Conservation (phyloP, 805 yeast species). For the Yarrowia keelungensis region DNA sequence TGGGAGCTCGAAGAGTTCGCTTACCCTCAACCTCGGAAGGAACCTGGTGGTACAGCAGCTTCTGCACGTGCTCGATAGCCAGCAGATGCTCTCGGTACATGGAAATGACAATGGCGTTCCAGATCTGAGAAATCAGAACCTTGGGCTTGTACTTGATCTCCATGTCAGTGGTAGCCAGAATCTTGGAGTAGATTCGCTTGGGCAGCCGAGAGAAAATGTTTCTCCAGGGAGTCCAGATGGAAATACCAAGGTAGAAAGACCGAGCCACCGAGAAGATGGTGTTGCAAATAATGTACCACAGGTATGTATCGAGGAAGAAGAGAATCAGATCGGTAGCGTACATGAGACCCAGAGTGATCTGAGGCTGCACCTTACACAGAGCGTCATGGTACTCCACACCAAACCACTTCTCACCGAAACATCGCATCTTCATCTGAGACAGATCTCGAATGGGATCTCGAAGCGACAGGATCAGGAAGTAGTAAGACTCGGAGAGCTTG, state of each 20-base stretch:
- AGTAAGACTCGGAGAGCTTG: slow-evolving; percentile 88
- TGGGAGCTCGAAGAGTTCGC: slow-evolving; percentile 98
- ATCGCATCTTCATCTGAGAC: slow-evolving; percentile 86
- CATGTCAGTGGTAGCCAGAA: slow-evolving; percentile 98
- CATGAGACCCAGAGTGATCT: slow-evolving; percentile 91
- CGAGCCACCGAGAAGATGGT: slow-evolving; percentile 96
- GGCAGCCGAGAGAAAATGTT: slow-evolving; percentile 97
- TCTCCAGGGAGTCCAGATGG: slow-evolving; percentile 99
- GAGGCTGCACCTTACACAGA: slow-evolving; percentile 85
- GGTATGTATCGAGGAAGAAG: slow-evolving; percentile 97
- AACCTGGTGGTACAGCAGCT: slow-evolving; percentile 95
- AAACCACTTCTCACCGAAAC: slow-evolving; percentile 95
- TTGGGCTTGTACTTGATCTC: slow-evolving; percentile 98
- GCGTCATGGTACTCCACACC: slow-evolving; percentile 53
- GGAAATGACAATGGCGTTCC: slow-evolving; percentile 98
- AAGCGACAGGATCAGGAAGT: slow-evolving; percentile 83
- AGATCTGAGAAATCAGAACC: slow-evolving; percentile 95
- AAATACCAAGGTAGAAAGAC: slow-evolving; percentile 98
- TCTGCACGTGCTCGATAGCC: slow-evolving; percentile 98
- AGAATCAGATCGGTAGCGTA: slow-evolving; percentile 87
- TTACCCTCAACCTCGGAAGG: slow-evolving; percentile 98
- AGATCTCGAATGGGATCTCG: slow-evolving; percentile 94
- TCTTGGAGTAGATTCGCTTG: slow-evolving; percentile 97
- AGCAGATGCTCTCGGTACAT: slow-evolving; percentile 99
- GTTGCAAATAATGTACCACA: slow-evolving; percentile 98